Conservation (phyloP, 495 filamentous ascomycete species). For the Aspergillus taichungensis region DNA sequence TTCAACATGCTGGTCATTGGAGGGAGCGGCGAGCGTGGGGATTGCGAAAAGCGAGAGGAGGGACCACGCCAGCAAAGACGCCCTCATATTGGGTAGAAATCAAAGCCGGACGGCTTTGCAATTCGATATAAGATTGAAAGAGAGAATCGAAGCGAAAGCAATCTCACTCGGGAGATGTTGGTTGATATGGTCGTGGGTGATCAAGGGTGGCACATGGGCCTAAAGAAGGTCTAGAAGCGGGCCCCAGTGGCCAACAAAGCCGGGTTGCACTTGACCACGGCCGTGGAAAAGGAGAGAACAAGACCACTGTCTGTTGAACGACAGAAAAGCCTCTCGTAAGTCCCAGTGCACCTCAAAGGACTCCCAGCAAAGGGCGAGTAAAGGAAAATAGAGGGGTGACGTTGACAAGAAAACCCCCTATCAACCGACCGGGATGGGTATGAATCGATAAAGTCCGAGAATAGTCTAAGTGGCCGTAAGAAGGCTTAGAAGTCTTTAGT, state of each 20-base stretch:
- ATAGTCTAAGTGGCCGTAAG: background rate
- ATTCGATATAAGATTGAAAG: slow-evolving; percentile 6
- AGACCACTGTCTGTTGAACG: background rate
- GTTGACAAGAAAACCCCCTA: slow-evolving; percentile 7
- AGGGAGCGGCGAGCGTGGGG: slow-evolving; percentile 26
- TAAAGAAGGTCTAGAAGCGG: slow-evolving; percentile 5
- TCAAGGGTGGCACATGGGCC: slow-evolving; percentile 33
- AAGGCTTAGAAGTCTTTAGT: background rate
- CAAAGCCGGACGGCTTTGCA: slow-evolving; percentile 11
- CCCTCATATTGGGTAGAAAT: slow-evolving; percentile 26
- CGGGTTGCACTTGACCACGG: background rate
- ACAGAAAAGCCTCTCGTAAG: background rate
- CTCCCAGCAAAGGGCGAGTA: slow-evolving; percentile 1
- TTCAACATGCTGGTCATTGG: slow-evolving; percentile 12
- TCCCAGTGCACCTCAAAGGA: slow-evolving; percentile 9
- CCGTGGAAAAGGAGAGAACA: background rate
- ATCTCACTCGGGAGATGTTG: background rate
- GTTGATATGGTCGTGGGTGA: slow-evolving; percentile 14
- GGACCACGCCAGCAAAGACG: slow-evolving; percentile 32
- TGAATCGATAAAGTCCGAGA: background rate
- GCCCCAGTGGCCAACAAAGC: slow-evolving; percentile 1
- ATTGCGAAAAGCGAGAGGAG: slow-evolving; percentile 34
- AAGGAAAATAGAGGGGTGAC: slow-evolving; percentile 3
- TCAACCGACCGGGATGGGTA: background rate
- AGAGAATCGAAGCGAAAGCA: slow-evolving; percentile 7